These are phyloP conservation scores for Aspergillus awamori DNA, from an alignment of 2,329 filamentous ascomycete species.

Conservation along the genomic window DNA sequence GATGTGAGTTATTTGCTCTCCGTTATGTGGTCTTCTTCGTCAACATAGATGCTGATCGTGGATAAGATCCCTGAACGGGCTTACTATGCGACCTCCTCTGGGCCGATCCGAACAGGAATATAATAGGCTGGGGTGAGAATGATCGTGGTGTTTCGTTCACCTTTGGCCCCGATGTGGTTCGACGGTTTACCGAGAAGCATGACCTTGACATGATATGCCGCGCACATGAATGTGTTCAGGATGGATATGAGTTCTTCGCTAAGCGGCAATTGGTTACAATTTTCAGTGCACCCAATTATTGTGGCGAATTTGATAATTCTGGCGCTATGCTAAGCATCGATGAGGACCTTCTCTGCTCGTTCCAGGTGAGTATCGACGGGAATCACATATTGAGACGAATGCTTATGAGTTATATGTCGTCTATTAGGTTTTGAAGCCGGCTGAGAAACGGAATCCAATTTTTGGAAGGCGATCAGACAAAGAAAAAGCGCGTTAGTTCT, in stretches of 20 bases:
- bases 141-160: slow-evolving; percentile 98
- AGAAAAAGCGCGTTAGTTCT: too few relatives aligned
- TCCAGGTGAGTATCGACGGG: not conserved
- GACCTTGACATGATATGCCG: slow-evolving; percentile 99
- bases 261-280: slow-evolving; percentile 84
- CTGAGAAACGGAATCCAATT: not conserved
- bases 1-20: slow-evolving; percentile 67
- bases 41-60: slow-evolving; percentile 24
- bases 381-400: too few relatives aligned
- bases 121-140: slow-evolving; percentile 98
- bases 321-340: not conserved
- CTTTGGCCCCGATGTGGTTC: slow-evolving; percentile 96
- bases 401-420: too few relatives aligned
- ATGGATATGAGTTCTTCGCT: slow-evolving; percentile 99
- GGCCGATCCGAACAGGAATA: slow-evolving; percentile 99
- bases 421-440: not conserved
- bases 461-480: too few relatives aligned
- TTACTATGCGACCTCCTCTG: slow-evolving; percentile 96
- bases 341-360: not conserved
- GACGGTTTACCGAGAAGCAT: slow-evolving; percentile 96
- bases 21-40: too few relatives aligned
- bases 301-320: not conserved
- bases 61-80: slow-evolving; percentile 93
- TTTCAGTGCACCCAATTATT: not conserved
- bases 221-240: slow-evolving; percentile 97